phyloP scores from a whole-genome alignment of 169 alveolate genomes.

The Babesia bigemina region DNA sequence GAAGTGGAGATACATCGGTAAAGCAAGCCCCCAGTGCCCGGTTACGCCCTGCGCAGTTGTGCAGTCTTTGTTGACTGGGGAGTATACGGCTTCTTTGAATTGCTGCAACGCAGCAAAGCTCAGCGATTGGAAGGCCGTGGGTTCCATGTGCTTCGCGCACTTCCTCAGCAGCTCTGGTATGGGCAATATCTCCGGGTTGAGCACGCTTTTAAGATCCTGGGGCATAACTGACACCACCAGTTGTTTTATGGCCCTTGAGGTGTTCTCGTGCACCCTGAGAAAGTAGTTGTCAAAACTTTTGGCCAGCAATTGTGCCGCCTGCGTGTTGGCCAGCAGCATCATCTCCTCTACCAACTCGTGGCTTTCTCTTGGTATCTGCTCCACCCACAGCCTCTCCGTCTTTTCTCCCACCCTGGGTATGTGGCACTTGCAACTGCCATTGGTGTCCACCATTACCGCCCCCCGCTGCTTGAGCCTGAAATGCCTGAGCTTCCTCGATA shows the following conservation, averaged over 20 bases:
- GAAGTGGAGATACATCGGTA: constrained; percentile 95
- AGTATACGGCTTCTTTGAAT: constrained; percentile 76
- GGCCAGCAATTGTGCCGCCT: constrained; percentile 74
- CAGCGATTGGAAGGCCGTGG: constrained; percentile 67
- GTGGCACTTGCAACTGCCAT: constrained; percentile 56
- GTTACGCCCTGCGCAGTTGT: constrained; percentile 9
- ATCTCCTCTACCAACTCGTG: constrained; percentile 82
- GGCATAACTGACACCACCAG: constrained; percentile 54
- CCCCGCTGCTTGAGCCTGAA: constrained; percentile 63
- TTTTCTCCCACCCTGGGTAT: constrained; percentile 45
- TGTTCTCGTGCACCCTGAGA: constrained; percentile 75
- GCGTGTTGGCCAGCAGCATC: constrained; percentile 79
- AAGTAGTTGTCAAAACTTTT: constrained; percentile 58
- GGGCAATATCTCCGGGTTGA: constrained; percentile 35
- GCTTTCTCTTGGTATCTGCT: constrained; percentile 63
- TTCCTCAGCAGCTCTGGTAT: constrained; percentile 58
- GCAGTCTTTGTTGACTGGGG: constrained; percentile 53
- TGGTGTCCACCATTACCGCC: constrained; percentile 58
- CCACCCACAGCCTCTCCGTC: constrained; percentile 25
- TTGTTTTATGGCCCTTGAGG: constrained; percentile 70
- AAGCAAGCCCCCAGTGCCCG: constrained; percentile 96
- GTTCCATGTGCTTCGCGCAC: constrained; percentile 69
- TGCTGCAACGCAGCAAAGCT: constrained; percentile 71
- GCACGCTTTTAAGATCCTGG: constrained; percentile 26
- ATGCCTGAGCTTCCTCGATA: constrained; percentile 52